Base-by-base conservation (phyloP, 2,329 filamentous ascomycete genomes). In the Aspergillus texensis region DNA sequence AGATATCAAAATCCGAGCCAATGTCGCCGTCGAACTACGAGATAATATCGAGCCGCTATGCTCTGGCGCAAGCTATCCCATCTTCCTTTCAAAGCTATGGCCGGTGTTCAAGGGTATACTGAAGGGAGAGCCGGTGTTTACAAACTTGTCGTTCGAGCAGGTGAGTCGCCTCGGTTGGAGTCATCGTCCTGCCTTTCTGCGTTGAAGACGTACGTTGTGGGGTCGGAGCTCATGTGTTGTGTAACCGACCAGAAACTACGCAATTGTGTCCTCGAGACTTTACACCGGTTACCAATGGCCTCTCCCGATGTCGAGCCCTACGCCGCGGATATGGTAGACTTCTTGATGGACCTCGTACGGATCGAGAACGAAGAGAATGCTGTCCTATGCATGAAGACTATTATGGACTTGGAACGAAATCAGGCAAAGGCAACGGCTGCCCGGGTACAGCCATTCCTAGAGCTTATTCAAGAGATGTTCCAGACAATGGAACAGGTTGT, bases 281-380 rank as follows among this genome's bases (percentile, higher is more conserved):
- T 99, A 34, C 93, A 98, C 79, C 89, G 95, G 67, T 80, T 99
- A 84, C 93, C 79, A 70, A 89, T 83, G 85, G 88, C 85, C 45
- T 90, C 92, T 2, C 80, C 88, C 60, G 93, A 97, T 71, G 88
- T 97, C 79, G 94, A 98, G 76, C 91, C 90, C 0, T 96, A 94
- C 78, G 94, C 94, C 45, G 86, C 89, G 68, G 92, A 96, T 75
- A 89, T 96, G 65, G 92, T 97, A 64, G 94, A 97, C 74, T 85
- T 96, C 68, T 85, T 98, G 67, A 94, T 98, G 89, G 86, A 88
- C 60, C 82, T 99, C 63, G 93, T 98, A 64, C 89, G 90, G 70
- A 90, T 88, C 48, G 95, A 99, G 79, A 99, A 99, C 72, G 95
- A 99, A 80, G 95, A 99, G 67, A 99, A 99, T 84, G 95, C 94